A percentile compares a stretch with the other conserved stretches of the same genome.
Conservation (phyloP, 805 yeast species). For the Kazachstania kunashirensis region DNA sequence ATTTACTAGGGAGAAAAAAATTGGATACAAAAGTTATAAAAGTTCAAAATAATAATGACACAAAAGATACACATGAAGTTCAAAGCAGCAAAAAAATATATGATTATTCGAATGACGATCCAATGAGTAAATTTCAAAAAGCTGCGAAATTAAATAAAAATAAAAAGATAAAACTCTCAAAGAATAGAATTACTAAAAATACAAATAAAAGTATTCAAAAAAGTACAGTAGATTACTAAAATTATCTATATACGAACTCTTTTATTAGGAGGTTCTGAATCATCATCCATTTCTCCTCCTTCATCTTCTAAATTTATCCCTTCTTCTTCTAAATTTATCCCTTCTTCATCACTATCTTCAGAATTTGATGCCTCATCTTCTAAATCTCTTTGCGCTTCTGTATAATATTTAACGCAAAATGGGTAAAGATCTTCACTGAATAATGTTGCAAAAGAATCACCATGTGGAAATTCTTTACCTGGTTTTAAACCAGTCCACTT, state of each 20-base stretch:
- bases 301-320: too few species aligned
- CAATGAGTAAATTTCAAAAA: conserved; percentile 18
- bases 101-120: conserved; percentile 21
- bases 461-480: conserved; percentile 67
- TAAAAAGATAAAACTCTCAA: conserved; percentile 3
- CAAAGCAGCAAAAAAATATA: conserved; percentile 4
- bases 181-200: conserved; percentile 2
- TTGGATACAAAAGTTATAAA: conserved; percentile 10
- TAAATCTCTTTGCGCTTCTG: conserved; percentile 59
- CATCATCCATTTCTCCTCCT: conserved; percentile 3
- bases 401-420: conserved; percentile 72
- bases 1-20: conserved; percentile 16
- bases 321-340: conserved; percentile 9
- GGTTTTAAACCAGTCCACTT: conserved; percentile 73
- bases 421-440: conserved; percentile 77
- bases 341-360: conserved; percentile 14
- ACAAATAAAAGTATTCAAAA: not conserved
- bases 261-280: conserved; percentile 3
- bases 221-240: conserved; percentile 1
- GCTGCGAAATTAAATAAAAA: not conserved
- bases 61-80: conserved; percentile 1
- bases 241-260: not conserved
- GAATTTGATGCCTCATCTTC: conserved; percentile 46
- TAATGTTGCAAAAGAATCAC: conserved; percentile 66
- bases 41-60: not conserved